A percentile compares a stretch with the other conserved stretches of the same genome.
phyloP scores from a whole-genome alignment of 2,329 filamentous ascomycete genomes.

The Epichloe festucae region DNA sequence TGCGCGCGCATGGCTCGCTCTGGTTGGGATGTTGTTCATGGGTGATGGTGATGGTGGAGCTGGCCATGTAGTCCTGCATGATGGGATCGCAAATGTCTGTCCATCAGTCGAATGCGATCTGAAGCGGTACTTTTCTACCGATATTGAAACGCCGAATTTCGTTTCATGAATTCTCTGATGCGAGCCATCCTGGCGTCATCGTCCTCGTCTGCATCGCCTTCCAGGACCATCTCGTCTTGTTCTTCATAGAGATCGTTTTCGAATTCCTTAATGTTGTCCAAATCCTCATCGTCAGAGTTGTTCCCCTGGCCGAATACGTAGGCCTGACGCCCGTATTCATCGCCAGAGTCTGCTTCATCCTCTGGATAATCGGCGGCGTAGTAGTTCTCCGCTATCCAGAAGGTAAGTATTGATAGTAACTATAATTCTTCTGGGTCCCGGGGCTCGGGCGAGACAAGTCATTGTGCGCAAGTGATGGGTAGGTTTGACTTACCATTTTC shows the following conservation, averaged over 20 bases:
- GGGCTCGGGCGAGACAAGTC: background rate
- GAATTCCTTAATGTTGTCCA: conserved; percentile 41
- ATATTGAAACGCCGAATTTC: conserved; percentile 13
- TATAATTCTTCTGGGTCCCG: background rate
- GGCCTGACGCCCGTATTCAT: conserved; percentile 36
- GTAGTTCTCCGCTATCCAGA: conserved; percentile 53
- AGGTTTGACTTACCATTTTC: conserved; percentile 41
- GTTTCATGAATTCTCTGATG: conserved; percentile 25
- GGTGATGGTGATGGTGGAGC: no score
- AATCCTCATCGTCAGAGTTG: conserved; percentile 43
- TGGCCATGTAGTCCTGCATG: no score
- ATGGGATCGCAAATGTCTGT: no score
- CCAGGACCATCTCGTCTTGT: conserved; percentile 25
- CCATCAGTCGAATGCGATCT: background rate
- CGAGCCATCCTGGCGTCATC: conserved; percentile 24
- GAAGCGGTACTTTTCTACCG: background rate
- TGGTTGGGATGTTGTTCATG: background rate
- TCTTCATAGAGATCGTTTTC: conserved; percentile 27
- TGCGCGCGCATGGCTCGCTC: background rate
- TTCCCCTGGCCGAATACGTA: conserved; percentile 42
- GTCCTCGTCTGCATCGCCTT: conserved; percentile 24
- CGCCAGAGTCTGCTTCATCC: conserved; percentile 60
- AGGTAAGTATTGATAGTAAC: conserved; percentile 2
- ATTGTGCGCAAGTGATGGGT: background rate
- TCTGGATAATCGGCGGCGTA: conserved; percentile 72